A percentile compares a stretch with the other conserved stretches of the same genome.
Evolutionary conservation across 2,329 filamentous ascomycete species (phyloP).

Genomic region (Ramularia endophylla): DNA sequence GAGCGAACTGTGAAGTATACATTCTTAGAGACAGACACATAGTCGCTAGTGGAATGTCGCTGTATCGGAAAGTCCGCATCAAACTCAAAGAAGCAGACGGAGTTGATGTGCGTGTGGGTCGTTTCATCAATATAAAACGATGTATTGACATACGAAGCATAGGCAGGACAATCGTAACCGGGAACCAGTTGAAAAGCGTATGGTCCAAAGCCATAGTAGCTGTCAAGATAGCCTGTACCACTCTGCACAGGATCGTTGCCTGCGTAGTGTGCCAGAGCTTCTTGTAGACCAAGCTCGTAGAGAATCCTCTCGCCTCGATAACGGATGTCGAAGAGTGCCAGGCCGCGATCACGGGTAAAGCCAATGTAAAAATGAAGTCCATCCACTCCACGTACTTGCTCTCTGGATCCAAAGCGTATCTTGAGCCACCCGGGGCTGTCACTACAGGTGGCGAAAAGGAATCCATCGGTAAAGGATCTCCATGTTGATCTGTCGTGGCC

Average conservation of each 20-base stretch:
- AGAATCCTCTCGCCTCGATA: slow-evolving; percentile 52
- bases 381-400: slow-evolving; percentile 47
- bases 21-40: slow-evolving; percentile 43
- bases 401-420: slow-evolving; percentile 40
- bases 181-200: slow-evolving; percentile 42
- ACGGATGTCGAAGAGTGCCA: slow-evolving; percentile 47
- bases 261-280: slow-evolving; percentile 50
- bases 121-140: slow-evolving; percentile 41
- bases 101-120: slow-evolving; percentile 42
- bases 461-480: slow-evolving; percentile 39
- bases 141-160: slow-evolving; percentile 47
- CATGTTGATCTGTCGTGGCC: slow-evolving; percentile 40
- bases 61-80: slow-evolving; percentile 46
- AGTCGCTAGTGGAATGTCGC: slow-evolving; percentile 39
- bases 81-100: slow-evolving; percentile 52
- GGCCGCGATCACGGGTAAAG: slow-evolving; percentile 44
- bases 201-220: slow-evolving; percentile 44
- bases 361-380: slow-evolving; percentile 50
- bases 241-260: slow-evolving; percentile 43
- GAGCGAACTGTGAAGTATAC: slow-evolving; percentile 40
- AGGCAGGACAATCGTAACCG: slow-evolving; percentile 49
- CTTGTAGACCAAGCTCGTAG: slow-evolving; percentile 52
- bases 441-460: slow-evolving; percentile 49
- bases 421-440: slow-evolving; percentile 38
- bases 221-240: slow-evolving; percentile 44